Evolutionary conservation across 192 early-diverging fungal species (phyloP), one percentile per base, ranked within the genome.

Genomic region (Phlyctochytrium arcticum): DNA sequence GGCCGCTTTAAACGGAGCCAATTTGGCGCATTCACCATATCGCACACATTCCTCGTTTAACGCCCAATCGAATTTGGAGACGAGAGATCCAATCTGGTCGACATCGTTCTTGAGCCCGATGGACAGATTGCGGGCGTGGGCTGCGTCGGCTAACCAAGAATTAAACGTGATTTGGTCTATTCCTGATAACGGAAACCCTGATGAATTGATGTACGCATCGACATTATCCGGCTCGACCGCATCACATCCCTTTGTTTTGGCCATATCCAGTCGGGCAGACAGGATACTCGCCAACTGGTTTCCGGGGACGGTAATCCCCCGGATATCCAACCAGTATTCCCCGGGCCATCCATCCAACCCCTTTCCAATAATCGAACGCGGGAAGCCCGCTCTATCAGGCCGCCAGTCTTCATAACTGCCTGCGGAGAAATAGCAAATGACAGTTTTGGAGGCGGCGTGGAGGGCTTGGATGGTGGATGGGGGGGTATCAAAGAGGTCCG

Each of bases 341-440:
- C 56, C 56, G 2, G 15, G 17, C 56, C 56, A 57, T 19, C 56
- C 56, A 5, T 57, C 32, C 19, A 37, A 39, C 36, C 19, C 30
- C 12, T 57, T 57, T 4, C 30, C 56, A 15, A n/a, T n/a, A 17
- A 57, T 36, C 12, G 17, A 17, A 32, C 19, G 17, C 5, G 27
- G 27, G 32, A 57, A 57, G 26, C 29, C 35, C 4, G 4, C 0
- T 12, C 3, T 17, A 36, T 57, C 56, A 23, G 56, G 35, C 26
- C 56, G 29, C 56, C 56, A 57, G 36, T 57, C 26, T 36, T 57
- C 56, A 36, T 47, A 57, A 33, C 56, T 57, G 17, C 56, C 56
- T n/a, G 56, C 56, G 4, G 56, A 57, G 56, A 57, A 57, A 33
- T 57, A 57, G 35, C 56, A 57, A 33, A 57, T 57, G 32, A 57